Conservation (phyloP, 257 asterid genomes). For the Nemophila menziesii region DNA sequence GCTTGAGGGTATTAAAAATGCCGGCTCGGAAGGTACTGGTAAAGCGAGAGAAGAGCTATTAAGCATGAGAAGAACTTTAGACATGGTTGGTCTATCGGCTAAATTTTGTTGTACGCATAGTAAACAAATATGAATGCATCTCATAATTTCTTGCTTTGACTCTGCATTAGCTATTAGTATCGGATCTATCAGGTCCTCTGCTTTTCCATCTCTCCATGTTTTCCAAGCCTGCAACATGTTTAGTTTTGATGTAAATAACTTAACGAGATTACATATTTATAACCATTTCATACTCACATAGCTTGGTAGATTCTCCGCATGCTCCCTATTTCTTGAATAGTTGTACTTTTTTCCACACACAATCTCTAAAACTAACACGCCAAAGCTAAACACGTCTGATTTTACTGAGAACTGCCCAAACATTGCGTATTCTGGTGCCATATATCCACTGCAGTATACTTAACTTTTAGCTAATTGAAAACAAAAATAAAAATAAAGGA, state of each 20-base stretch:
- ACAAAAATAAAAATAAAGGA: no score
- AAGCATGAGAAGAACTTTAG: slow-evolving; percentile 20
- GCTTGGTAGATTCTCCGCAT: slow-evolving; percentile 16
- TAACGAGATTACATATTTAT: no score
- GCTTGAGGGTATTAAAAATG: slow-evolving; percentile 3
- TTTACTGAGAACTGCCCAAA: no score
- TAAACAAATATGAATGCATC: slow-evolving; percentile 18
- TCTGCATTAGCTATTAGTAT: slow-evolving; percentile 1
- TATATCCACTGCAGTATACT: no score
- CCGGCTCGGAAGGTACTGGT: slow-evolving; percentile 13
- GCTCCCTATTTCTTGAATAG: slow-evolving; percentile 8
- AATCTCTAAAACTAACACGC: slow-evolving; percentile 35
- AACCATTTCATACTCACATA: slow-evolving; percentile 18
- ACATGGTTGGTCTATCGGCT: slow-evolving; percentile 20
- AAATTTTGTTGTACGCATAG: slow-evolving; percentile 18
- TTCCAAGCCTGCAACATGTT: slow-evolving; percentile 17
- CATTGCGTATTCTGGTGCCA: no score
- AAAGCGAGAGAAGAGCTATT: slow-evolving; percentile 9
- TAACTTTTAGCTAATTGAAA: no score
- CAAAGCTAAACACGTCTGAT: no score
- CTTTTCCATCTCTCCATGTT: slow-evolving; percentile 9
- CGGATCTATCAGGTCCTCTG: slow-evolving; percentile 10
- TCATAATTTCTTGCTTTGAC: slow-evolving; percentile 6
- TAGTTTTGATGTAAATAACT: no score
- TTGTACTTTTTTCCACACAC: slow-evolving; percentile 20